Conservation (phyloP, 306 rosid genomes). For the Quercus agrifolia region DNA sequence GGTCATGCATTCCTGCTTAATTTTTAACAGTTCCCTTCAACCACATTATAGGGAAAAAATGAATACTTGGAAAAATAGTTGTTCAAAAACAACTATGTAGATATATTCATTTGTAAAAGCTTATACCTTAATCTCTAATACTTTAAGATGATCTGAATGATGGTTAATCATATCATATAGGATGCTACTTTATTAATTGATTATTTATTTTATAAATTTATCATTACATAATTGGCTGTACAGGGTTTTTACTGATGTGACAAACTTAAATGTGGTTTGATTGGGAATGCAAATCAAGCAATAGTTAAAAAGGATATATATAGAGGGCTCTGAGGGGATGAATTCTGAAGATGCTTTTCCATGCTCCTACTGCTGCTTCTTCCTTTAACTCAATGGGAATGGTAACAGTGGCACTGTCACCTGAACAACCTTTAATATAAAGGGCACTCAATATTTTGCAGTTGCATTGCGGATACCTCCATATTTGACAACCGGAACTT, state of each 20-base stretch:
- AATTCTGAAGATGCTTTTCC: slow-evolving; percentile 91
- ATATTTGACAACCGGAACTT: slow-evolving; percentile 3
- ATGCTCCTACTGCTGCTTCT: slow-evolving; percentile 92
- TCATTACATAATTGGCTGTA: slow-evolving; percentile 15
- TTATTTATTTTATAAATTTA: too few relatives aligned
- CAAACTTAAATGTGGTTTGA: slow-evolving; percentile 75
- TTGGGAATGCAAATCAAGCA: slow-evolving; percentile 56
- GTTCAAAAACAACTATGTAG: background rate
- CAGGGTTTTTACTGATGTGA: slow-evolving; percentile 97
- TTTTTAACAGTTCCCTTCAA: background rate
- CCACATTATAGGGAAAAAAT: background rate
- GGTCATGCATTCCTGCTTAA: background rate
- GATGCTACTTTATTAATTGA: too few relatives aligned
- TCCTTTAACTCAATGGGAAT: slow-evolving; percentile 51
- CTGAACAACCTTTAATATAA: slow-evolving; percentile 12
- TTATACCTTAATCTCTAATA: background rate
- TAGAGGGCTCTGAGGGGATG: slow-evolving; percentile 91
- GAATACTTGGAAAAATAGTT: background rate
- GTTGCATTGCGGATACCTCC: slow-evolving; percentile 20
- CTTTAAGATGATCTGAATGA: background rate
- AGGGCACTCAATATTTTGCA: slow-evolving; percentile 24
- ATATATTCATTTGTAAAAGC: background rate
- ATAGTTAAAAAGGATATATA: slow-evolving; percentile 76
- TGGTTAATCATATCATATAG: background rate
- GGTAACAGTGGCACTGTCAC: slow-evolving; percentile 35